Evolutionary conservation across 495 filamentous ascomycete species (phyloP).

Genomic region (Penicillium manginii): DNA sequence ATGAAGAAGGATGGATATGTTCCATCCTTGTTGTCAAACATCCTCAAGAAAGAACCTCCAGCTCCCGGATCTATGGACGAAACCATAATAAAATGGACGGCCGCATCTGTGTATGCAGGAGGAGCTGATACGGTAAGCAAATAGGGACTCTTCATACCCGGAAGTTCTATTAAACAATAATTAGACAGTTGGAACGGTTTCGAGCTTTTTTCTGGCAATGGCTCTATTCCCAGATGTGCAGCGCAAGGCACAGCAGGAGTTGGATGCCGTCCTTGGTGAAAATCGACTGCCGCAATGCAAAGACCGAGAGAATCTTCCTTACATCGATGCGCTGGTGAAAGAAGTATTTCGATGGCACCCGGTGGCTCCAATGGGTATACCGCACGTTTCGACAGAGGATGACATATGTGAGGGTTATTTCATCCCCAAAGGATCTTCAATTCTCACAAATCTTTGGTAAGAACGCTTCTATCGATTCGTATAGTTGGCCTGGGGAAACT

Average conservation of each 20-base stretch:
- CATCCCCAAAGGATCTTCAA: constrained; percentile 52
- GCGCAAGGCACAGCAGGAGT: constrained; percentile 57
- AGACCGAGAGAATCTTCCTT: constrained; percentile 38
- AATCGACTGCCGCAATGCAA: constrained; percentile 25
- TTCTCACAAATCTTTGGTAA: constrained; percentile 52
- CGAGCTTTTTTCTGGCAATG: constrained; percentile 51
- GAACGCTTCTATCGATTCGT: not conserved
- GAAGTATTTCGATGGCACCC: constrained; percentile 50
- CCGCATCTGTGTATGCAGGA: constrained; percentile 57
- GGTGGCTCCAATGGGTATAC: constrained; percentile 45
- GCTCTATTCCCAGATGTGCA: constrained; percentile 50
- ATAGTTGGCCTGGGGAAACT: too few relatives aligned
- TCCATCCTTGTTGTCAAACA: constrained; percentile 42
- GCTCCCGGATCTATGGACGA: constrained; percentile 27
- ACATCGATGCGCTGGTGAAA: constrained; percentile 44
- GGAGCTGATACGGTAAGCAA: constrained; percentile 56
- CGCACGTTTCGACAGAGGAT: constrained; percentile 58
- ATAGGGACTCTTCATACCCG: not conserved
- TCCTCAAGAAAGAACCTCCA: constrained; percentile 29
- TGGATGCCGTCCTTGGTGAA: constrained; percentile 54
- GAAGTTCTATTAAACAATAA: not conserved
- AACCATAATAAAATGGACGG: constrained; percentile 45
- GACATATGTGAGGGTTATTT: constrained; percentile 56
- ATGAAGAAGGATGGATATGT: constrained; percentile 35
- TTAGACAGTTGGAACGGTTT: constrained; percentile 34